Base-by-base conservation (phyloP, 2,329 filamentous ascomycete species). In the Thielaviopsis ethacetica region DNA sequence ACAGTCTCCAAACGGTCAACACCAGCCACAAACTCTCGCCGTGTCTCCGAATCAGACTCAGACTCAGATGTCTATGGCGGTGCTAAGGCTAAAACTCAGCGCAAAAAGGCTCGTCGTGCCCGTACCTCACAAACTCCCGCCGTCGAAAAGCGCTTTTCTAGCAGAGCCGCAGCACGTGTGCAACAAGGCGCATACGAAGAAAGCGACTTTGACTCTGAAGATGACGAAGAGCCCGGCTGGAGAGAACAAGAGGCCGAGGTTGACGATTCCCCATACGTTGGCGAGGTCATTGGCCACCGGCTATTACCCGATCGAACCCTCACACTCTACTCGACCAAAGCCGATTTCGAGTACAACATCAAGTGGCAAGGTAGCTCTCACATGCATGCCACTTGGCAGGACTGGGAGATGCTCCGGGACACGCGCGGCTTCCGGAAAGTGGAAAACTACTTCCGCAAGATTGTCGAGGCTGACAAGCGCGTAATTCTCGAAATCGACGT, bases 321-420 rank as follows among this genome's bases (percentile, higher is more conserved):
- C 60, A 71, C 76, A 15, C 74, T 75, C 59, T 83, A 88, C 54
- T 69, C 77, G 1, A 76, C 71, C 24, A 77, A 79, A 64, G 81
- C 90, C 57, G 88, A 96, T 67, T 96, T 93, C 65, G 89, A 97
- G 67, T 98, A 78, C 65, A 81, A 85, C 71, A 90, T 98, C 71
- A 98, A 98, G 74, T 98, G 94, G 93, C 88, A 96, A 71, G 88
- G 85, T 64, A 88, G 90, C 71, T 95, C 93, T 12, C 90, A 98
- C 69, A 84, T 95, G 65, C 93, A 98, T 73, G 88, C 94, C 59
- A 95, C 90, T 0, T 98, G 93, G 91, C 91, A 97, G 71, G 84
- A 83, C 0, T 84, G 85, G 61, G 83, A 88, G 59, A 80, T 76
- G 21, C 80, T 96, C 27, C 78, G 82, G 24, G 80, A 83, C n/a